Evolutionary conservation across 2,329 filamentous ascomycete species (phyloP), one percentile per base, ranked within the genome.

Genomic region (Alternaria metachromatica): DNA sequence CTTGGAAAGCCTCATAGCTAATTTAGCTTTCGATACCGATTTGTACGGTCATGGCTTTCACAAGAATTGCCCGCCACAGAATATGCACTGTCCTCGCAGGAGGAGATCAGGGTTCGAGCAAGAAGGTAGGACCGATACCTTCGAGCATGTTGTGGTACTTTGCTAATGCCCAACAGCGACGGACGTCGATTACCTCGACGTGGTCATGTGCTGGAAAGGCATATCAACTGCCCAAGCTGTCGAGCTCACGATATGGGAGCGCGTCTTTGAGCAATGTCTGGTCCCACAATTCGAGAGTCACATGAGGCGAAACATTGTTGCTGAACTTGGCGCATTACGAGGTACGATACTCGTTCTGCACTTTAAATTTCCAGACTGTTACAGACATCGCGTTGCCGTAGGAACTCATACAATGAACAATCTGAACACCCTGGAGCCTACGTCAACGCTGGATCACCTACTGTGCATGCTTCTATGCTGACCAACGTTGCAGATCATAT

Each of bases 131-230:
- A 20, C 49, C 30, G 20, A 28, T 25, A 37, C n/a, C 7, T 28
- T 33, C 30, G 41, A 54, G 21, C 28, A 28, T 15, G 33, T 41
- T 12, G 21, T 11, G 13, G 21, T 21, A 8, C 25, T 20, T 7
- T 18, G 54, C 67, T 65, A 37, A 58, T 25, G n/a, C 11, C 15
- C 6, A 55, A 58, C 58, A 51, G 58, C 58, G 5, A 58, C 37
- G 37, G 37, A 41, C n/a, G 37, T 75, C 51, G 73, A 68, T 26
- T 75, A 79, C 59, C 69, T 80, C 25, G 79, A 81, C 55, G 64
- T 76, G 6, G 64, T 77, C 3, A 72, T 75, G 7, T 79, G 72
- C 48, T 81, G 80, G 80, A 81, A 76, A 60, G 70, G 72, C 6
- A 53, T 81, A 4, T 73, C 73, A 4, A 55, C 64, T 12, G 20